phyloP scores from a whole-genome alignment of 129 eudicot genomes.

The Solidago caesia region DNA sequence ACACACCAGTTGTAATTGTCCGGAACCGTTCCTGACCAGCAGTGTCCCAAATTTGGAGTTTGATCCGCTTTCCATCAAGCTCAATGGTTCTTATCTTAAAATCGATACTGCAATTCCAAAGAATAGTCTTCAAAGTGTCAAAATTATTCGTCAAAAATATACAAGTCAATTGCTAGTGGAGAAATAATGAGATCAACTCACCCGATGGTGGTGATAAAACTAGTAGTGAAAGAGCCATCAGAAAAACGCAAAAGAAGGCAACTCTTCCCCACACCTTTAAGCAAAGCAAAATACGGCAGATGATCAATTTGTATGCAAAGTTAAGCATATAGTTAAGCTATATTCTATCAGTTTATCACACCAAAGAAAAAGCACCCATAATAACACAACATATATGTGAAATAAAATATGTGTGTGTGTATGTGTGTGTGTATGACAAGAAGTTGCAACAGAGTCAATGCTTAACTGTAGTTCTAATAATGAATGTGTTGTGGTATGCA shows the following conservation, averaged over 20 bases:
- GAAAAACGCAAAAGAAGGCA: conserved; percentile 75
- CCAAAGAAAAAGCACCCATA: background rate
- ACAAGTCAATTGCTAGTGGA: background rate
- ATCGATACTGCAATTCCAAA: conserved; percentile 42
- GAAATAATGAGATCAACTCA: conserved; percentile 28
- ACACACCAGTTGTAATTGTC: conserved; percentile 57
- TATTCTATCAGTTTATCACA: background rate
- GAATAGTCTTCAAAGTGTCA: conserved; percentile 8
- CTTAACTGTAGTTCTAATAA: background rate
- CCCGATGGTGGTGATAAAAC: conserved; percentile 77
- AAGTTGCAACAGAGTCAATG: background rate
- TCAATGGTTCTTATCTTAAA: conserved; percentile 54
- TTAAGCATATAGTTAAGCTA: background rate
- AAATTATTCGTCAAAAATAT: background rate
- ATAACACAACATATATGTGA: background rate
- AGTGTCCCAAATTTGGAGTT: conserved; percentile 76
- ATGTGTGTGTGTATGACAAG: no score
- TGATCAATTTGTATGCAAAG: background rate
- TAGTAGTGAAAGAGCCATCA: conserved; percentile 74
- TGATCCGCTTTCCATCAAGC: conserved; percentile 67
- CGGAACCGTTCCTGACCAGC: conserved; percentile 68
- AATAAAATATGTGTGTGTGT: no score
- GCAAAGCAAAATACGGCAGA: conserved; percentile 14
- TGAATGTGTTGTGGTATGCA: background rate
- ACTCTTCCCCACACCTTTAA: conserved; percentile 71